Base-by-base conservation (phyloP, 2,329 filamentous ascomycete species). In the Ceratocystis diversiconidia region DNA sequence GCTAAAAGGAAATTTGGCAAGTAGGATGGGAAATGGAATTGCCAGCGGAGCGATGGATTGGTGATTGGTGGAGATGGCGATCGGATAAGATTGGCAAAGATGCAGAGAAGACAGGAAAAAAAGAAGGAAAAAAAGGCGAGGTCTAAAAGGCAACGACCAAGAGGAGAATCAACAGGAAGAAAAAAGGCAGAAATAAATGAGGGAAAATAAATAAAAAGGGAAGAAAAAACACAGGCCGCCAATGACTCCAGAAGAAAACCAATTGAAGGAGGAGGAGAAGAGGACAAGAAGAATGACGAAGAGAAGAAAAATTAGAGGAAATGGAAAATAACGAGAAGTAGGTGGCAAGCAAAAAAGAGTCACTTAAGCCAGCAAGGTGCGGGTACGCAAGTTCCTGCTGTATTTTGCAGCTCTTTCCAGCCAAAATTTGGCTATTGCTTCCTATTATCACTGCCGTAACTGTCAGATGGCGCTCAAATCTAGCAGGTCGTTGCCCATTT, bases 71-170 rank as follows among this genome's bases (percentile, higher is more conserved):
- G 15, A 43, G 65, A 55, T 30, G 55, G 36, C 55, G 62, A 55
- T 59, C 28, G 50, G 32, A 65, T 32, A 48, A 43, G 55, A 48
- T 36, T 36, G 57, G 22, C 64, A 48, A 25, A 36, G 57, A 46
- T 28, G 41, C 7, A 64, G 32, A 59, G 30, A 22, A 46, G 52
- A 64, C 41, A 12, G 30, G 44, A 50, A 10, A 41, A 57, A 41
- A 41, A 55, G 44, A 19, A 55, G 15, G 22, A 12, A 55, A 32
- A 25, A 10, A 10, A 28, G 48, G 48, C 17, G 10, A 28, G 12
- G 17, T 32, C 55, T 32, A 30, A 17, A 36, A 41, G 36, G 30
- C 32, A 25, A 44, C 7, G 10, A n/a, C 15, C n/a, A n/a, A 30
- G 32, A n/a, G 5, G 22, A 60, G 52, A 60, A 59, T 19, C 30